Conservation (phyloP, 2,329 filamentous ascomycete genomes). For the Lomentospora prolificans region DNA sequence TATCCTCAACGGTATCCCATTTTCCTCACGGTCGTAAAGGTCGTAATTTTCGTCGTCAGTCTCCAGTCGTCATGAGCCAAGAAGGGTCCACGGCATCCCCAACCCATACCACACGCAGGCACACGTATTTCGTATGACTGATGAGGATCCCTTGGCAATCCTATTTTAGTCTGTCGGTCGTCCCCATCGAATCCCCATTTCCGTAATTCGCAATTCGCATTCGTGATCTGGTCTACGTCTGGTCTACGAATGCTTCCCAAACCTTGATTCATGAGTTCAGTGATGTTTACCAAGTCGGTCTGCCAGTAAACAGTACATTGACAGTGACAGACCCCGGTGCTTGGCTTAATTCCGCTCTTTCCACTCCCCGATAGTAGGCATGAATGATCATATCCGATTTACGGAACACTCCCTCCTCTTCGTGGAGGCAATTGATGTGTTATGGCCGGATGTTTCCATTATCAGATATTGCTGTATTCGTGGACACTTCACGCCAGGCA, state of each 20-base stretch:
- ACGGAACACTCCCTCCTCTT: background rate
- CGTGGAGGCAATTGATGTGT: background rate
- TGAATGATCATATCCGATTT: background rate
- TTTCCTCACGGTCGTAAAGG: background rate
- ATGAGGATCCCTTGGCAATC: background rate
- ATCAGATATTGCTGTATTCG: slow-evolving; percentile 4
- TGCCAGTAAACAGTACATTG: too few species aligned
- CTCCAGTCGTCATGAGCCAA: background rate
- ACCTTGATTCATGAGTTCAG: too few species aligned
- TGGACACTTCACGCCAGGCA: background rate
- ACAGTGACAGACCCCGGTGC: too few species aligned
- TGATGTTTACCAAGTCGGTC: too few species aligned
- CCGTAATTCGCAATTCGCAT: background rate
- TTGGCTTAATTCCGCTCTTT: background rate
- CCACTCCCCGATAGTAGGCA: background rate
- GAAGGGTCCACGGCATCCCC: background rate
- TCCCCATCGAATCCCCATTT: background rate
- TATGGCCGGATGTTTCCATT: background rate
- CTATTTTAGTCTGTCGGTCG: background rate
- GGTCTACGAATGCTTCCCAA: background rate
- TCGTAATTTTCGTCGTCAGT: slow-evolving; percentile 4
- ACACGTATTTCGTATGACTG: slow-evolving; percentile 5
- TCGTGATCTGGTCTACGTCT: background rate
- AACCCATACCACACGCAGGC: background rate
- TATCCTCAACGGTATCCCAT: background rate